phyloP scores from a whole-genome alignment of 495 filamentous ascomycete genomes.

The Aspergillus nidulans region DNA sequence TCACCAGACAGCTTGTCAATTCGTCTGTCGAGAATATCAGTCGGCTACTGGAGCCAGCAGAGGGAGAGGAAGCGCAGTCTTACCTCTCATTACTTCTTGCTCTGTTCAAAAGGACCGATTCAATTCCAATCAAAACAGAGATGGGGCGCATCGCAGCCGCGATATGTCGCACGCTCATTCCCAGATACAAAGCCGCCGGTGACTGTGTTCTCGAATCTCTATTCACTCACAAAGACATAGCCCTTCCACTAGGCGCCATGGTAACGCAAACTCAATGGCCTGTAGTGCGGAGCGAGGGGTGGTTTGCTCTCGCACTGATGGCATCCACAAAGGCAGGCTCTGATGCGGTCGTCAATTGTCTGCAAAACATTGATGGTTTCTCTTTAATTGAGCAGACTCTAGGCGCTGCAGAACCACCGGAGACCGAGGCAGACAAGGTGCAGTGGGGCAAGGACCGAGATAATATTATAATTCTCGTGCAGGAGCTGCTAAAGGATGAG shows the following conservation, averaged over 20 bases:
- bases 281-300: constrained; percentile 64
- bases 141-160: constrained; percentile 62
- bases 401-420: constrained; percentile 25
- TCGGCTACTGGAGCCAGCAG: constrained; percentile 34
- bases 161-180: constrained; percentile 56
- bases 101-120: constrained; percentile 55
- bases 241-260: constrained; percentile 55
- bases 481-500: constrained; percentile 52
- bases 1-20: constrained; percentile 61
- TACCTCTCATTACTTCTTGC: constrained; percentile 57
- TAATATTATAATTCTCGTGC: constrained; percentile 59
- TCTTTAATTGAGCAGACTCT: constrained; percentile 47
- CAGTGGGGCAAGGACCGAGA: constrained; percentile 51
- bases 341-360: constrained; percentile 41
- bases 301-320: constrained; percentile 74
- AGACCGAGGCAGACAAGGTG: constrained; percentile 21
- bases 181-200: constrained; percentile 20
- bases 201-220: constrained; percentile 40
- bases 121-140: constrained; percentile 65
- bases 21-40: constrained; percentile 56
- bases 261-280: constrained; percentile 66
- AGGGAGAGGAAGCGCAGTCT: constrained; percentile 31
- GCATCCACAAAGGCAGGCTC: constrained; percentile 48
- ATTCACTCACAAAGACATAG: constrained; percentile 49
- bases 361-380: constrained; percentile 46